Percentiles rank a stretch among this genome's conserved stretches.
Evolutionary conservation across 768 basidiomycete genomes (phyloP).

Genomic region (Leccinum imitatum): DNA sequence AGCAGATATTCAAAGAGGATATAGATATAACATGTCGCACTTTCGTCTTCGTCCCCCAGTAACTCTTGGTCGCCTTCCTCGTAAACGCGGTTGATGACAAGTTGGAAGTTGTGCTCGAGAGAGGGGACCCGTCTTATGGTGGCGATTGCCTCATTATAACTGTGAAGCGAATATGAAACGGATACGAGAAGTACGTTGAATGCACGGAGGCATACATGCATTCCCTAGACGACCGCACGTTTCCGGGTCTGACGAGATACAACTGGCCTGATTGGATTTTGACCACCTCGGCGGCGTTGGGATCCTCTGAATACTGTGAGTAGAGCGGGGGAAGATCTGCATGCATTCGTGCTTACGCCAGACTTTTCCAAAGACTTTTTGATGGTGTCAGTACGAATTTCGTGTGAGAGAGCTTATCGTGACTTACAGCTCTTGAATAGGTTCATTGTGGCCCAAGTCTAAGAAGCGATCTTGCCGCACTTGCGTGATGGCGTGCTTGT

Average conservation of each 20-base stretch:
- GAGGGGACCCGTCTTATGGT: constrained; percentile 84
- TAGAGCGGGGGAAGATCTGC: constrained; percentile 12
- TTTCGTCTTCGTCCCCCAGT: constrained; percentile 91
- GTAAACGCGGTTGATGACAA: constrained; percentile 95
- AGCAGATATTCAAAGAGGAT: background rate
- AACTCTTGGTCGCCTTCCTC: constrained; percentile 96
- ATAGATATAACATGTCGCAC: constrained; percentile 40
- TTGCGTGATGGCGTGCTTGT: constrained; percentile 17
- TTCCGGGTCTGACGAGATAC: constrained; percentile 87
- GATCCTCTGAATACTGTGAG: constrained; percentile 66
- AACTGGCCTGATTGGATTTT: constrained; percentile 92
- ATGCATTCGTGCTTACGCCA: constrained; percentile 70
- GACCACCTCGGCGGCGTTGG: constrained; percentile 92
- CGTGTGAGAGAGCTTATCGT: constrained; percentile 7
- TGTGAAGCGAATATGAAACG: constrained; percentile 32
- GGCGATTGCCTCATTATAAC: constrained; percentile 94
- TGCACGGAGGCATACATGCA: constrained; percentile 75
- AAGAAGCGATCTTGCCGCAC: constrained; percentile 11
- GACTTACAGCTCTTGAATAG: constrained; percentile 78
- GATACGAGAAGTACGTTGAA: background rate
- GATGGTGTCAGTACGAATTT: constrained; percentile 21
- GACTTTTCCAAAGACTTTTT: constrained; percentile 82
- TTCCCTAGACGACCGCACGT: constrained; percentile 88
- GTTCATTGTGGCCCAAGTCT: constrained; percentile 57
- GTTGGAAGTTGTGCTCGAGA: constrained; percentile 78